phyloP scores from a whole-genome alignment of 148 eudicot genomes.

The Oxyria digyna region DNA sequence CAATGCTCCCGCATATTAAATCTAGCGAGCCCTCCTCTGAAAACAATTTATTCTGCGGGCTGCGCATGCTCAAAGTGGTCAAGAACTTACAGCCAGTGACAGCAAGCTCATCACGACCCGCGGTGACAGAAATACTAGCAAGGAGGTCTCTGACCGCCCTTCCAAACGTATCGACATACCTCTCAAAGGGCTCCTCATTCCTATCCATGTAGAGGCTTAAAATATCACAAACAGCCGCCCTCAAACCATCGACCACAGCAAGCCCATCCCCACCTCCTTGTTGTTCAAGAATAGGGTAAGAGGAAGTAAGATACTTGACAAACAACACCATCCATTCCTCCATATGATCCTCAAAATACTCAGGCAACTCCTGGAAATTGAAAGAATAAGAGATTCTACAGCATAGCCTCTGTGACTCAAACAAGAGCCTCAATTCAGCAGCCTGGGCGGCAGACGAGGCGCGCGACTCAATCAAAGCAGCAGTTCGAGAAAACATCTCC shows the following conservation, averaged over 20 bases:
- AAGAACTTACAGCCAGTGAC: constrained; percentile 81
- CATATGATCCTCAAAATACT: constrained; percentile 92
- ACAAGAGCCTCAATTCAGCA: constrained; percentile 28
- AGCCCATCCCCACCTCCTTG: constrained; percentile 59
- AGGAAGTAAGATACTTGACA: constrained; percentile 55
- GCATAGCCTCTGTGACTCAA: constrained; percentile 85
- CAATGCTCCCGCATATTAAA: constrained; percentile 74
- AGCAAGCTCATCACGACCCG: constrained; percentile 71
- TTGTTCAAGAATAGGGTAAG: constrained; percentile 59
- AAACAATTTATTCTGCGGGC: constrained; percentile 54
- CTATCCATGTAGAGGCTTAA: constrained; percentile 84
- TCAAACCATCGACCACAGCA: constrained; percentile 59
- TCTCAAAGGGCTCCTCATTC: constrained; percentile 71
- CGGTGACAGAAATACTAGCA: constrained; percentile 45
- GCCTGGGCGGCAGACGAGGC: constrained; percentile 31
- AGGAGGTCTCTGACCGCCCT: constrained; percentile 64
- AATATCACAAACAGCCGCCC: constrained; percentile 87
- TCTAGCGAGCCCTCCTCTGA: constrained; percentile 61
- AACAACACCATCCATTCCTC: constrained; percentile 76
- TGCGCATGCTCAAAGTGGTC: constrained; percentile 69
- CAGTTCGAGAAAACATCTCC: constrained; percentile 50
- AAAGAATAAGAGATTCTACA: constrained; percentile 86
- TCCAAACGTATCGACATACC: constrained; percentile 62
- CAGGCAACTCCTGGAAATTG: constrained; percentile 85
- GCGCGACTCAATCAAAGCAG: constrained; percentile 39